Percentiles rank a stretch among this genome's conserved stretches.
phyloP scores from a whole-genome alignment of 768 basidiomycete genomes.

The Tephrocybe sp. region DNA sequence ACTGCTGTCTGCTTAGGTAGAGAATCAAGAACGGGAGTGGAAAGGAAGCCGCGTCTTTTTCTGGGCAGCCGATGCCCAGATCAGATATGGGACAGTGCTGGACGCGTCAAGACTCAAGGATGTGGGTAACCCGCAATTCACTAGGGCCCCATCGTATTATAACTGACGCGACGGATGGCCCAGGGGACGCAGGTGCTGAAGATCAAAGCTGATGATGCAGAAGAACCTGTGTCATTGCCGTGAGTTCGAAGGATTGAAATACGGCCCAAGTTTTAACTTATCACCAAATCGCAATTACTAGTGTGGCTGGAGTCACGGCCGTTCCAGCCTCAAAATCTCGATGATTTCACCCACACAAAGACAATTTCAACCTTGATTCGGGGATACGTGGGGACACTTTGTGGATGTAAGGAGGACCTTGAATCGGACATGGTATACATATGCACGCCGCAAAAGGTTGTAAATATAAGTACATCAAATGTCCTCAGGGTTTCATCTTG shows the following conservation, averaged over 20 bases:
- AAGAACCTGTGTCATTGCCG: slow-evolving; percentile 22
- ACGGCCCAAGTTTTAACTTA: background rate
- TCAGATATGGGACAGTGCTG: slow-evolving; percentile 23
- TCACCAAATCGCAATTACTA: too few species aligned
- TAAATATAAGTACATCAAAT: slow-evolving; percentile 1
- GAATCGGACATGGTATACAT: background rate
- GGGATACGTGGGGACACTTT: background rate
- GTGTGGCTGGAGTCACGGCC: slow-evolving; percentile 22
- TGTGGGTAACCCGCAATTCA: slow-evolving; percentile 9
- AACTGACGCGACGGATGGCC: background rate
- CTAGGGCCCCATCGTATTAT: background rate
- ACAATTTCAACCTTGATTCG: background rate
- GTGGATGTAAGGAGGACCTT: too few species aligned
- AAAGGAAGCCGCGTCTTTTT: slow-evolving; percentile 23
- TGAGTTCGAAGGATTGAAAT: slow-evolving; percentile 10
- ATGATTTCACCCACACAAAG: background rate
- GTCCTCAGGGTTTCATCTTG: slow-evolving; percentile 49
- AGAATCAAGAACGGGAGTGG: slow-evolving; percentile 14
- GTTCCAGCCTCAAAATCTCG: slow-evolving; percentile 3
- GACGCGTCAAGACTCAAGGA: slow-evolving; percentile 16
- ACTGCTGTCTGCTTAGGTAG: slow-evolving; percentile 1
- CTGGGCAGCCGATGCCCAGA: slow-evolving; percentile 20
- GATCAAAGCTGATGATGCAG: slow-evolving; percentile 20
- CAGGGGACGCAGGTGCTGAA: slow-evolving; percentile 22
- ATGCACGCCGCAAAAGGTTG: background rate